Conservation (phyloP, 768 basidiomycete species). For the Lentinula raphanica region DNA sequence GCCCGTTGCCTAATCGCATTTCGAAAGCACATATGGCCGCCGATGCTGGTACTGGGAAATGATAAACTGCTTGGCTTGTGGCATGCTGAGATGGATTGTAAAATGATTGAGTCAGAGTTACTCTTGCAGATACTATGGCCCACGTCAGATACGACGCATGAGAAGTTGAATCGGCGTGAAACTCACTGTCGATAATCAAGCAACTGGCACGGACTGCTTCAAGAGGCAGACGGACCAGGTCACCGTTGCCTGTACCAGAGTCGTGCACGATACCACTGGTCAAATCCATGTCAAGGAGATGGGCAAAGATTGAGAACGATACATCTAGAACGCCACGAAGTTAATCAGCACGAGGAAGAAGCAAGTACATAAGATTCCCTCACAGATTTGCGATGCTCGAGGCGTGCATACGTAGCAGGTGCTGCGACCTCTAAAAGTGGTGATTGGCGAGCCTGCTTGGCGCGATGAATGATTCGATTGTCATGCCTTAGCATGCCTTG, state of each 20-base stretch:
- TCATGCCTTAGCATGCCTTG: too few relatives aligned
- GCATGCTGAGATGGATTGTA: slow-evolving; percentile 29
- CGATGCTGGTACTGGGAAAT: slow-evolving; percentile 53
- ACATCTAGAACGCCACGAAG: background rate
- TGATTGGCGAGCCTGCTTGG: background rate
- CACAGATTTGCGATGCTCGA: background rate
- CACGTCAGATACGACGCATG: background rate
- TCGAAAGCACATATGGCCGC: slow-evolving; percentile 53
- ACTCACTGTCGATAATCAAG: slow-evolving; percentile 39
- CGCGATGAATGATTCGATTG: background rate
- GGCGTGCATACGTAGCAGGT: background rate
- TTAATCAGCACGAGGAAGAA: slow-evolving; percentile 5
- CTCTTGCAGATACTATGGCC: slow-evolving; percentile 36
- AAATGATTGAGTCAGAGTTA: slow-evolving; percentile 36
- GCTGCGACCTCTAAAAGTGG: background rate
- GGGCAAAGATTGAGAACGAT: background rate
- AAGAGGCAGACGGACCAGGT: slow-evolving; percentile 25
- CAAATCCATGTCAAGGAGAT: background rate
- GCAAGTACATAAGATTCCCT: background rate
- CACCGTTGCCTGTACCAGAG: slow-evolving; percentile 5
- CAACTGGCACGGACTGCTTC: slow-evolving; percentile 36
- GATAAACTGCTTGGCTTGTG: slow-evolving; percentile 45
- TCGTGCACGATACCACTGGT: slow-evolving; percentile 11
- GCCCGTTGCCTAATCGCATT: slow-evolving; percentile 39
- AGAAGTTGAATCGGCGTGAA: background rate